Conservation (phyloP, 768 basidiomycete species). For the Panus rudis region DNA sequence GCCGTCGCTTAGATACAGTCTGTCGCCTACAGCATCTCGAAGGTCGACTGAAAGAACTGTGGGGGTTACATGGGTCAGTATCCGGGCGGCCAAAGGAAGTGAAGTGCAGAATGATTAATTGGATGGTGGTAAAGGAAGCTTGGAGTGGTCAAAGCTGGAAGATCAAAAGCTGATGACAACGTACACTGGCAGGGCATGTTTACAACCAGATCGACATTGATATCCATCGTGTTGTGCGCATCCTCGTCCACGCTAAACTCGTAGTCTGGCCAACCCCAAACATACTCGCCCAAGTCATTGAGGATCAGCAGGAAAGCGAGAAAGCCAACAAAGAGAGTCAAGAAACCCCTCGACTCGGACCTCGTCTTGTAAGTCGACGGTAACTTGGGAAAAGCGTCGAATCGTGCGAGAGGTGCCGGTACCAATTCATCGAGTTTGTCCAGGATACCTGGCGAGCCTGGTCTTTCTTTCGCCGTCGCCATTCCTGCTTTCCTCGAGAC, state of each 20-base stretch:
- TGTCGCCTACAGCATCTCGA: constrained; percentile 89
- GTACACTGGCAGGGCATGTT: constrained; percentile 90
- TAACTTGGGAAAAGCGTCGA: constrained; percentile 86
- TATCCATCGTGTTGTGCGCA: constrained; percentile 53
- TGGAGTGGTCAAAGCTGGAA: neutral
- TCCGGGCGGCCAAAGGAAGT: neutral
- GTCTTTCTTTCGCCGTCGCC: constrained; percentile 3
- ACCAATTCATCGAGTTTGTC: constrained; percentile 58
- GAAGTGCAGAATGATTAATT: neutral
- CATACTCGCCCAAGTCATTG: constrained; percentile 84
- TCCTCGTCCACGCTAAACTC: constrained; percentile 81
- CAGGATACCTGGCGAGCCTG: constrained; percentile 32
- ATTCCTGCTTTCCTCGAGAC: neutral
- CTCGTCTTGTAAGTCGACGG: constrained; percentile 75
- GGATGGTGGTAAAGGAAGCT: neutral
- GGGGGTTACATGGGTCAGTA: neutral
- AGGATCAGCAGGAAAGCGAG: constrained; percentile 69
- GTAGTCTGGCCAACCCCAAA: constrained; percentile 91
- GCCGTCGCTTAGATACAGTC: constrained; percentile 73
- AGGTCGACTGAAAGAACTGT: constrained; percentile 83
- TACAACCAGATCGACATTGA: constrained; percentile 91
- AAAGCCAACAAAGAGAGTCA: constrained; percentile 65
- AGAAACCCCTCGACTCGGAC: constrained; percentile 73
- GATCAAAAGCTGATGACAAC: constrained; percentile 24
- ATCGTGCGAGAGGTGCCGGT: constrained; percentile 58